Base-by-base conservation (phyloP, 345 rosid genomes). In the Eucalyptus sp. region DNA sequence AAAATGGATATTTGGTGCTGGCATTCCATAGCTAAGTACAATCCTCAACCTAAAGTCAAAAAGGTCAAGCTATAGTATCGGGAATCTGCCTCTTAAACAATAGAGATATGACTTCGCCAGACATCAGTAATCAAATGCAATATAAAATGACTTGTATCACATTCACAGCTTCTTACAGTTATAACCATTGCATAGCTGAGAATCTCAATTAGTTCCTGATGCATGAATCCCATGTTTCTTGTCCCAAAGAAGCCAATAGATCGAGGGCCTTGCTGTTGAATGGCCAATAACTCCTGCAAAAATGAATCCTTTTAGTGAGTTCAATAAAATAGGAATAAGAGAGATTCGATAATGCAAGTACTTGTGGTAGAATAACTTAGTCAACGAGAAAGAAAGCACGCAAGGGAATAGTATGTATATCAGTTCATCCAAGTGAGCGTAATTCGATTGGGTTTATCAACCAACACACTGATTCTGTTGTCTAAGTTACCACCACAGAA, bases 171-270 rank as follows among this genome's bases (percentile, higher is more conserved):
- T 87, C 99, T 92, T 93, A 98, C 99, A 3, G 99, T 98, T 90
- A 98, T 97, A 93, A 98, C 99, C 95, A 98, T 92, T 76, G 99
- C 99, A 93, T 98, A 98, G 93, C 99, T 98, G 90, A 98, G 99
- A 87, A 98, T 98, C 94, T 98, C 99, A 66, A 98, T 98, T 89
- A 97, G 97, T 83, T 98, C 96, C 92, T 98, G 99, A 93, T 98
- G 99, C 99, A 98, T 94, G 94, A 98, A 98, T 86, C 99, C 99
- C 99, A 98, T 98, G 88, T 98, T 98, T 88, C 99, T 91, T 6
- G 99, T 97, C 56, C 99, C 99, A 89, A 98, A 98, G 91, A 98
- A 98, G 87, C 99, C 99, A 90, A 98, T 98, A 81, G 96, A 88
- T 93, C 99, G 94, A 87, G 99, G 99, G 88, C 99, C 99, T 93